These are phyloP conservation scores for Takashimella koratensis DNA, from an alignment of 1,284 basidiomycete genomes.

Conservation along the genomic window DNA sequence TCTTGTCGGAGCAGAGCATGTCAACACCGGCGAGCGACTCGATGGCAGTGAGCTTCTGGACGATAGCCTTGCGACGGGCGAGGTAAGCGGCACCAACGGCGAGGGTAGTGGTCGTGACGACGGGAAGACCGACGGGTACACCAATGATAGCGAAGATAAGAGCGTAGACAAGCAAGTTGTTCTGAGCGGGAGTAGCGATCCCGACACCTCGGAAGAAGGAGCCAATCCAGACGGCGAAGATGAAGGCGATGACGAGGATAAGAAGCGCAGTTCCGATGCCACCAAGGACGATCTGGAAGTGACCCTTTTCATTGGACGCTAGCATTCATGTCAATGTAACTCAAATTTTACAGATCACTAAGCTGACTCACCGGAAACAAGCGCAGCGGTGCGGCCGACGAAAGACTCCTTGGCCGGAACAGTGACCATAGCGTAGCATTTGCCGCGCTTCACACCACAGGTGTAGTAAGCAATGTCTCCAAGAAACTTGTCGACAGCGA, in stretches of 20 bases:
- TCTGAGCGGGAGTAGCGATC: conserved; percentile 53
- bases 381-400: conserved; percentile 49
- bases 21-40: conserved; percentile 59
- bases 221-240: conserved; percentile 54
- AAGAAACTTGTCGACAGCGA: conserved; percentile 55
- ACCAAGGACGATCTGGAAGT: conserved; percentile 56
- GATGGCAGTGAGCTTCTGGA: conserved; percentile 61
- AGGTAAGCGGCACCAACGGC: conserved; percentile 59
- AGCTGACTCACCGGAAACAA: conserved; percentile 32
- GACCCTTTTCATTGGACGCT: conserved; percentile 51
- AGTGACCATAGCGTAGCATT: conserved; percentile 53
- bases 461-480: conserved; percentile 54
- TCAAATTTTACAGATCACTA: background rate
- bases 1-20: conserved; percentile 59
- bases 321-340: background rate
- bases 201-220: conserved; percentile 53
- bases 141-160: conserved; percentile 52
- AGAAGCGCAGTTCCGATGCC: conserved; percentile 55
- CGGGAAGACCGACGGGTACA: conserved; percentile 58
- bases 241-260: conserved; percentile 55
- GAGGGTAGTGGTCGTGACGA: conserved; percentile 55
- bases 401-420: conserved; percentile 53
- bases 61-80: conserved; percentile 57
- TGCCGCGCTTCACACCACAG: conserved; percentile 55
- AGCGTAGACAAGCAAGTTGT: conserved; percentile 53